Conservation (phyloP, 1,284 basidiomycete species). For the Vanrija sp. region DNA sequence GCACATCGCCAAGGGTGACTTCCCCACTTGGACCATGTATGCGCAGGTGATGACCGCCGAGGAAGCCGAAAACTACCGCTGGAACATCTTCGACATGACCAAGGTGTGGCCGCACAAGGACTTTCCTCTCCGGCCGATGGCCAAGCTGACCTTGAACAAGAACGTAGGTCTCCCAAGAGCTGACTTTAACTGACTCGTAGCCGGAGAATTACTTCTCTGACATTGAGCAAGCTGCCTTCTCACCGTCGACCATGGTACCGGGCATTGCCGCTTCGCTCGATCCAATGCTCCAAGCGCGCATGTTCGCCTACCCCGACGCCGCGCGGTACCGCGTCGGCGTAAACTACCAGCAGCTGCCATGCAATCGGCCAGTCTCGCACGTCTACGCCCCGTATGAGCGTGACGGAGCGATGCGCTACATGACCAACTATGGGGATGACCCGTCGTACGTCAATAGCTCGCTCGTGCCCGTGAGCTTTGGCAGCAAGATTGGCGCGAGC, state of each 20-base stretch:
- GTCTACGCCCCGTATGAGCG: constrained; percentile 56
- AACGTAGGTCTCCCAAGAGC: constrained; percentile 50
- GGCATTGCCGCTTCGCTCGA: constrained; percentile 85
- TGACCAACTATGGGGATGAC: constrained; percentile 11
- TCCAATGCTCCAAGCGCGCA: constrained; percentile 84
- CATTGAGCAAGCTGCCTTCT: constrained; percentile 66
- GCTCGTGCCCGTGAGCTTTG: constrained; percentile 76
- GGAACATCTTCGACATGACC: constrained; percentile 72
- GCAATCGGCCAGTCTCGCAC: constrained; percentile 62
- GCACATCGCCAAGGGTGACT: constrained; percentile 58
- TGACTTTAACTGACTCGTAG: constrained; percentile 18
- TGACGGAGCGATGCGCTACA: constrained; percentile 39
- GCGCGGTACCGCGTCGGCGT: constrained; percentile 65
- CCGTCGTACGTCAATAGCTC: constrained; percentile 8
- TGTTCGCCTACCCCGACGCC: constrained; percentile 93
- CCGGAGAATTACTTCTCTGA: constrained; percentile 58
- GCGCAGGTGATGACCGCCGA: constrained; percentile 67
- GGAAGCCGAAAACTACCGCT: constrained; percentile 58
- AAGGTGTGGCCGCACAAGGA: constrained; percentile 77
- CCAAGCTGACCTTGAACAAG: constrained; percentile 71
- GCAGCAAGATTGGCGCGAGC: constrained; percentile 66
- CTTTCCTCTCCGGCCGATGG: constrained; percentile 69
- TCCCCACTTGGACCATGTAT: constrained; percentile 69
- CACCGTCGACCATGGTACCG: constrained; percentile 74
- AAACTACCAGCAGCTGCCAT: constrained; percentile 86